Conservation (phyloP, 2,329 filamentous ascomycete species). For the Myriosclerotinia duriaeana region DNA sequence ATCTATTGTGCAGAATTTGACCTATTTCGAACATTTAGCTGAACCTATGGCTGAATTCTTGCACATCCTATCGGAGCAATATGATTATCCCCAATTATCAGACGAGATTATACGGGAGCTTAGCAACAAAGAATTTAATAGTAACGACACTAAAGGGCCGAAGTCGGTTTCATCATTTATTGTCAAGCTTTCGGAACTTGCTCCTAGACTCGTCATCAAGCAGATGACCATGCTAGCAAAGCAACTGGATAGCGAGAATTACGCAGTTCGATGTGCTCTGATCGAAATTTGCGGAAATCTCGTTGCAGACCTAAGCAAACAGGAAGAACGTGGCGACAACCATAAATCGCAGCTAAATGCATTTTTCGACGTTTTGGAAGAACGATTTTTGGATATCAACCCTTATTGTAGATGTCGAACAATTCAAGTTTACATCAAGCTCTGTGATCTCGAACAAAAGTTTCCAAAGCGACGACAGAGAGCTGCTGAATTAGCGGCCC, state of each 20-base stretch:
- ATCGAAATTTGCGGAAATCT: constrained; percentile 98
- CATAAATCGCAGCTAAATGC: constrained; percentile 93
- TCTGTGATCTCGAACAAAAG: constrained; percentile 94
- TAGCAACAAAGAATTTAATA: constrained; percentile 97
- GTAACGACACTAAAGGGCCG: constrained; percentile 89
- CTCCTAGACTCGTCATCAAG: constrained; percentile 89
- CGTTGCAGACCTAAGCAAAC: constrained; percentile 83
- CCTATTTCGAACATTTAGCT: constrained; percentile 97
- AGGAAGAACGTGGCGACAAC: constrained; percentile 88
- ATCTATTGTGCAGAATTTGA: constrained; percentile 94
- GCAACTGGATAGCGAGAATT: constrained; percentile 94
- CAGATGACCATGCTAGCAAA: constrained; percentile 96
- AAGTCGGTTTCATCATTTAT: constrained; percentile 96
- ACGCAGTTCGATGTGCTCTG: constrained; percentile 87
- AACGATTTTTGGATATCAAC: constrained; percentile 93
- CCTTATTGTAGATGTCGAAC: constrained; percentile 91
- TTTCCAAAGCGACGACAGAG: constrained; percentile 89
- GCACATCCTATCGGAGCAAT: constrained; percentile 93
- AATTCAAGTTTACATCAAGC: constrained; percentile 87
- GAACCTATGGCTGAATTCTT: constrained; percentile 99
- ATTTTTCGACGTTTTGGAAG: constrained; percentile 95
- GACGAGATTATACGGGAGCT: constrained; percentile 93
- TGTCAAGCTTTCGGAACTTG: constrained; percentile 86
- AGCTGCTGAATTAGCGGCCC: constrained; percentile 80
- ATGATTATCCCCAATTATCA: constrained; percentile 92